Conservation (phyloP, 1,284 basidiomycete species). For the Mycosarcoma mackinlayi region DNA sequence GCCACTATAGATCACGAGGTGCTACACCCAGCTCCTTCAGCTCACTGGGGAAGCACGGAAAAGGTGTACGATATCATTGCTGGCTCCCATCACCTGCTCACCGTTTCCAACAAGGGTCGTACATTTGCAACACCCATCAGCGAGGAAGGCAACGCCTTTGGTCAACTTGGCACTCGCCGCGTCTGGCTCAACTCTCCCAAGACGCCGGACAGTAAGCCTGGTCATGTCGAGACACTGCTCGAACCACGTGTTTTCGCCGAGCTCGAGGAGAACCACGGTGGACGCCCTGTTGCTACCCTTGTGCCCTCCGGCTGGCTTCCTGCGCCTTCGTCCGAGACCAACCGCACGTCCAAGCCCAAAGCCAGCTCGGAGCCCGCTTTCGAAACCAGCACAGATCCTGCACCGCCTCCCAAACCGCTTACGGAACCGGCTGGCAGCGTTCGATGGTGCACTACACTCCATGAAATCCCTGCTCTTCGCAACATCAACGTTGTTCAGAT, state of each 20-base stretch:
- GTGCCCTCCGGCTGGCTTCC: slow-evolving; percentile 36
- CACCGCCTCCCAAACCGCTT: slow-evolving; percentile 54
- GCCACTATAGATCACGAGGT: slow-evolving; percentile 54
- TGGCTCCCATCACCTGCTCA: slow-evolving; percentile 84
- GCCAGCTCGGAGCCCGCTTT: slow-evolving; percentile 25
- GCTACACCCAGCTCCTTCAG: slow-evolving; percentile 37
- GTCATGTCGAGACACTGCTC: slow-evolving; percentile 70
- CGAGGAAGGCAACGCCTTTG: slow-evolving; percentile 81
- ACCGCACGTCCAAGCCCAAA: slow-evolving; percentile 25
- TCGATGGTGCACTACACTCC: slow-evolving; percentile 79
- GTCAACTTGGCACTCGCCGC: slow-evolving; percentile 77
- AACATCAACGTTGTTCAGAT: slow-evolving; percentile 78
- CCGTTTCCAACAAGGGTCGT: slow-evolving; percentile 82
- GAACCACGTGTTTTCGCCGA: slow-evolving; percentile 55
- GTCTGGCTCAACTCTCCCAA: slow-evolving; percentile 72
- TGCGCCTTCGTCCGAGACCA: slow-evolving; percentile 66
- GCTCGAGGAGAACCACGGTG: slow-evolving; percentile 67
- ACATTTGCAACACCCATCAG: slow-evolving; percentile 83
- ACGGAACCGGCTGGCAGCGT: slow-evolving; percentile 70
- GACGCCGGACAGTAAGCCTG: slow-evolving; percentile 67
- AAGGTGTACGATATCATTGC: slow-evolving; percentile 53
- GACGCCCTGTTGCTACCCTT: slow-evolving; percentile 62
- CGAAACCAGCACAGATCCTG: slow-evolving; percentile 41
- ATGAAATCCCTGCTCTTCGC: slow-evolving; percentile 81
- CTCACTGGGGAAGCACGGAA: slow-evolving; percentile 46